phyloP scores from a whole-genome alignment of 202 grass and related monocot species.

The Panicum hallii region DNA sequence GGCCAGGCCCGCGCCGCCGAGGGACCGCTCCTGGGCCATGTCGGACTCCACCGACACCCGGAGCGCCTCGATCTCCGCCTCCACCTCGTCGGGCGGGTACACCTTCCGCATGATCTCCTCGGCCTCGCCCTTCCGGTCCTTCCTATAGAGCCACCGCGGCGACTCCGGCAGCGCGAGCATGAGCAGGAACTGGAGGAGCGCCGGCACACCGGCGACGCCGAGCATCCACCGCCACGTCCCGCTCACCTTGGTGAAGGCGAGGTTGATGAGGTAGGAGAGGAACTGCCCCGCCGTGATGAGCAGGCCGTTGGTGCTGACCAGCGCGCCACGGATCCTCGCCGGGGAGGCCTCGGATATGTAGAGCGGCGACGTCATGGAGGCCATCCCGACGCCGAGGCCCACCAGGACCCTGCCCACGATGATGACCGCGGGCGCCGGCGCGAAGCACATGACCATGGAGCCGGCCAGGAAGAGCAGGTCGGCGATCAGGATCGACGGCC shows the following conservation, averaged over 20 bases:
- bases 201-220: conserved; percentile 73
- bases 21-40: conserved; percentile 17
- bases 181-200: conserved; percentile 71
- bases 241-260: conserved; percentile 71
- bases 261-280: conserved; percentile 83
- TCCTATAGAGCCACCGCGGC: conserved; percentile 84
- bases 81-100: conserved; percentile 54
- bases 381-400: conserved; percentile 91
- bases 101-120: conserved; percentile 55
- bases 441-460: conserved; percentile 72
- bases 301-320: conserved; percentile 91
- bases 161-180: conserved; percentile 84
- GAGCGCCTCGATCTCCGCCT: conserved; percentile 55
- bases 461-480: conserved; percentile 81
- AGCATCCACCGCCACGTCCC: conserved; percentile 97
- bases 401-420: conserved; percentile 75
- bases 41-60: conserved; percentile 63
- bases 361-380: conserved; percentile 87
- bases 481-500: conserved; percentile 61
- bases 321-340: conserved; percentile 71
- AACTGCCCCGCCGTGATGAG: conserved; percentile 94
- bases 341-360: conserved; percentile 95
- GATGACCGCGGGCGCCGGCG: conserved; percentile 35
- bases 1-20: conserved; percentile 17
- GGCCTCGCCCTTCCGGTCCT: conserved; percentile 50